Evolutionary conservation across 805 yeast genomes (phyloP).

Genomic region (Metschnikowia kunwiensis): DNA sequence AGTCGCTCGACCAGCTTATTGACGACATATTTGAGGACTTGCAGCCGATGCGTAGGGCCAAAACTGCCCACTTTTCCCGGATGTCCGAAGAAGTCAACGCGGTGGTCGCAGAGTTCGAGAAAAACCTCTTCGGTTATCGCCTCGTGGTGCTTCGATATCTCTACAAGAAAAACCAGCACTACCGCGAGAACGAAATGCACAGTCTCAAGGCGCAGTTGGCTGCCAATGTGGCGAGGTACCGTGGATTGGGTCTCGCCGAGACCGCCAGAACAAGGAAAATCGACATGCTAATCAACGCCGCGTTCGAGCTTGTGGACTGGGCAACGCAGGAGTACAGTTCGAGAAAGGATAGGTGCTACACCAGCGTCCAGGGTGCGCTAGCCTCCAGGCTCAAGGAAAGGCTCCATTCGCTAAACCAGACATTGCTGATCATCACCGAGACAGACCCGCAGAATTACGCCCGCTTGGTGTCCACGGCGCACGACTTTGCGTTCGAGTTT

Average conservation of each 20-base stretch:
- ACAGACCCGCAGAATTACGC: background rate
- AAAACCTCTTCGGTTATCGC: background rate
- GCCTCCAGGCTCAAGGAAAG: constrained; percentile 4
- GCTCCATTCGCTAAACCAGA: background rate
- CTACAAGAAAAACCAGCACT: constrained; percentile 1
- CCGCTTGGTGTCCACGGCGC: background rate
- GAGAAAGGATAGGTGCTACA: background rate
- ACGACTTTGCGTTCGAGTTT: background rate
- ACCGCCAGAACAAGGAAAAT: background rate
- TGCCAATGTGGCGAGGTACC: background rate
- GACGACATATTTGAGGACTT: background rate
- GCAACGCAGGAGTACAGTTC: constrained; percentile 1
- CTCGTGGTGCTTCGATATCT: background rate
- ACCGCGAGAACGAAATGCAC: constrained; percentile 1
- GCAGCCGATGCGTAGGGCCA: background rate
- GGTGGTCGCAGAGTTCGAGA: background rate
- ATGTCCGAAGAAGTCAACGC: background rate
- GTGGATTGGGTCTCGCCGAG: background rate
- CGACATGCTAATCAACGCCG: background rate
- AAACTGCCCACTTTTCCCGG: background rate
- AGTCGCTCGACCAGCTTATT: background rate
- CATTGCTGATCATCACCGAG: background rate
- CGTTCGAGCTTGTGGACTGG: constrained; percentile 2
- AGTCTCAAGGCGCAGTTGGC: background rate
- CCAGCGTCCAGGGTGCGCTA: constrained; percentile 4